Base-by-base conservation (phyloP, 805 yeast genomes). In the Candida nonsorbophila region DNA sequence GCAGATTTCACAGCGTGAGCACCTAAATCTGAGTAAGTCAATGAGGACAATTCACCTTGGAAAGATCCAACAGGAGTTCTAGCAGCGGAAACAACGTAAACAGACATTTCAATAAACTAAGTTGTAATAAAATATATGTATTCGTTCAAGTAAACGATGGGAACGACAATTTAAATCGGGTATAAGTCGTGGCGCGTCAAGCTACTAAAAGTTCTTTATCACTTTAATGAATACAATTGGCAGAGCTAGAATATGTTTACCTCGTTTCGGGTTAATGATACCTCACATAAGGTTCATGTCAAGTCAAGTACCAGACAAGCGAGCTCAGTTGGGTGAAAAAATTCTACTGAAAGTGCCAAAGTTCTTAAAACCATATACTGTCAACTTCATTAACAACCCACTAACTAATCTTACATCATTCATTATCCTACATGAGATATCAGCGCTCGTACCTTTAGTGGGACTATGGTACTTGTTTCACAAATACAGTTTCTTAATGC, bases 41-140 rank as follows among this genome's bases (percentile, higher is more conserved):
- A 72, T 20, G 92, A 72, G 20, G 92, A 58, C 25, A 92, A 71
- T 3, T 76, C 54, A 32, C 98, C 97, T 57, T 83, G 92, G 67
- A 92, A 84, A 10, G 95, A 79, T 24, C 97, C 98, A 47, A 92
- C 75, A 48, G 98, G 98, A 13, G 98, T 92, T 71, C 98, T 83
- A 28, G 95, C 78, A 29, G 85, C 72, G 20, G 95, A 67, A 33
- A 88, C 97, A 55, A 92, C 86, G 62, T 90, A 90, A 28, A 87
- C 98, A 16, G 41, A 36, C 36, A 32, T 36, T 18, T n/a, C n/a
- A n/a, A n/a, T n/a, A n/a, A n/a, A n/a, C n/a, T n/a, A n/a, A n/a
- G n/a, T n/a, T n/a, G n/a, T n/a, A n/a, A n/a, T n/a, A n/a, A n/a
- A n/a, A n/a, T n/a, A n/a, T n/a, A n/a, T n/a, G n/a, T n/a, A n/a